A percentile compares a stretch with the other conserved stretches of the same genome.
phyloP scores from a whole-genome alignment of 768 basidiomycete genomes.

The Rhizopogon vesiculosus region DNA sequence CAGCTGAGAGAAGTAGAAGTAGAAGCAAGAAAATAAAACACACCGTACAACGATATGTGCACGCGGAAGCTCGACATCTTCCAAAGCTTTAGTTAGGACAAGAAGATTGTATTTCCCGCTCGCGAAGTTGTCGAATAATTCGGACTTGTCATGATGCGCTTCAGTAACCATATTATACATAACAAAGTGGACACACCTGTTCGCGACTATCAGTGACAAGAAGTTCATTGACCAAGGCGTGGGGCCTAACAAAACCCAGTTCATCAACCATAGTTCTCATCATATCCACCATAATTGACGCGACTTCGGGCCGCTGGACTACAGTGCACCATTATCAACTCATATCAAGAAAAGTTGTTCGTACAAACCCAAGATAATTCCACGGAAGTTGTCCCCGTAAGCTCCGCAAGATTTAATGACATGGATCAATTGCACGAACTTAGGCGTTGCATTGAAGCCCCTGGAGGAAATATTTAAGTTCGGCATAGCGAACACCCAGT shows the following conservation, averaged over 20 bases:
- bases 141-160: slow-evolving; percentile 33
- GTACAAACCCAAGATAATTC: slow-evolving; percentile 54
- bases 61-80: slow-evolving; percentile 57
- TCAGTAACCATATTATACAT: slow-evolving; percentile 3
- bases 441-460: slow-evolving; percentile 65
- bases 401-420: slow-evolving; percentile 50
- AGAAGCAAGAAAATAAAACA: slow-evolving; percentile 10
- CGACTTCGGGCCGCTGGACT: slow-evolving; percentile 55
- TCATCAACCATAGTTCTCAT: slow-evolving; percentile 49
- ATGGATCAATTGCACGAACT: slow-evolving; percentile 58
- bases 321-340: slow-evolving; percentile 4
- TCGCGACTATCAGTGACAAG: slow-evolving; percentile 26
- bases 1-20: slow-evolving; percentile 1
- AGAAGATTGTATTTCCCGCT: slow-evolving; percentile 60
- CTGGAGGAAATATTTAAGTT: slow-evolving; percentile 51
- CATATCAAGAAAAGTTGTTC: neutral
- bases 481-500: slow-evolving; percentile 63
- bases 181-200: slow-evolving; percentile 23
- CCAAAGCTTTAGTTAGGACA: slow-evolving; percentile 51
- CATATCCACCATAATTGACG: slow-evolving; percentile 55
- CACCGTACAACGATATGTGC: slow-evolving; percentile 61
- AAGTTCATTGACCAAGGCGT: slow-evolving; percentile 38
- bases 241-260: slow-evolving; percentile 51
- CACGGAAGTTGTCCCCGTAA: slow-evolving; percentile 57
- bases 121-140: slow-evolving; percentile 41